Base-by-base conservation (phyloP, 1,139 yeast genomes). In the Diutina scorzettiae region DNA sequence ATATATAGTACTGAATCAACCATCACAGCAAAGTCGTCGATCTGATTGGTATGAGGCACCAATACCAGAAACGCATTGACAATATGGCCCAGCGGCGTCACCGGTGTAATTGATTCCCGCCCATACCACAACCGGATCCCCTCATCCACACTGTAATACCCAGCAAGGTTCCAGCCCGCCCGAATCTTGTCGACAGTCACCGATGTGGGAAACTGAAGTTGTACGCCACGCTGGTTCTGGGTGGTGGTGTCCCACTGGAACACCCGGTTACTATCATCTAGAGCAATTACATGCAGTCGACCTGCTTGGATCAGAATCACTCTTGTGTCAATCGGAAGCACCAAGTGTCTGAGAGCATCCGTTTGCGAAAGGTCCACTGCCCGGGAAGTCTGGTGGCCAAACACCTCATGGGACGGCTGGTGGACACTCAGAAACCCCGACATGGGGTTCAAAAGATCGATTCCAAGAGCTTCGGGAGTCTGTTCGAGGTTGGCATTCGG, bases 161-260 rank as follows among this genome's bases (percentile, higher is more conserved):
- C 74, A 42, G 76, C 73, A 18, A 71, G 59, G 45, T 73, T 69
- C 93, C 93, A 83, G 0, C 93, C 94, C 23, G 86, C 81, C 18
- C 68, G 65, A 9, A 79, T 69, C 51, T 72, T 76, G 37, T 62
- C 48, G 4, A 76, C 63, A 6, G 41, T 24, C 11, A 40, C 34
- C 11, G 37, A 24, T 0, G 51, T 56, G 0, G 58, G 56, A 47
- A 82, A 77, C 5, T 45, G 53, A 31, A 81, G 48, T 40, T 56
- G 57, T 2, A 76, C 67, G 0, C 86, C 91, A 37, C 52, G 55
- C 24, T 61, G 57, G 5, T 60, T 27, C 12, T 37, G 60, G 1
- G 55, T 50, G 28, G 66, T 59, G 1, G 67, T 53, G 53, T 81
- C 93, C 89, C 91, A 81, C 0, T 76, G 65, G 66, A 76, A 80